Evolutionary conservation across 768 basidiomycete genomes (phyloP), one percentile per base, ranked within the genome.

Genomic region (Pisolithus microcarpus): DNA sequence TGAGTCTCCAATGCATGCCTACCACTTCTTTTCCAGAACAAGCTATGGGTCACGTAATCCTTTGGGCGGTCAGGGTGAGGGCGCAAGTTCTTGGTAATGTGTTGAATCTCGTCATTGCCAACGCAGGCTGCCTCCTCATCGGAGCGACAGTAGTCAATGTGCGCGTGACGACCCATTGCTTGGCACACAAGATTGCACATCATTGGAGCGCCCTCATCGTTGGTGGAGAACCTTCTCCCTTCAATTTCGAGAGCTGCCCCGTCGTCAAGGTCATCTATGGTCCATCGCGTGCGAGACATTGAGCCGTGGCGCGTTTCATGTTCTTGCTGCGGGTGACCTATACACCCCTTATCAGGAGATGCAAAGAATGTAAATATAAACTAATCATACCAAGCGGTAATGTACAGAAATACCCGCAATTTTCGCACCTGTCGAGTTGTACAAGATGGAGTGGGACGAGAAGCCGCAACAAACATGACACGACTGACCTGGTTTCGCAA

Each of bases 231-330:
- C 47, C 71, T 75, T 47, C 74, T 72, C 0, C 80, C 79, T 43
- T 73, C 72, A 8, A 82, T 61, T 52, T 81, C 81, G 5, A 82
- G 51, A 18, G 65, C 64, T 24, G 54, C 61, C 1, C 71, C 71
- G 24, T 71, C 77, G n/a, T 79, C 76, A 1, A 72, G 69, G 3
- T 72, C 75, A 43, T 82, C 77, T 9, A 83, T 57, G 0, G 75
- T 62, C 82, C 82, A 84, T 19, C 68, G 68, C 1, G 75, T 76
- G 45, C 66, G 70, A 2, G 78, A 74, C 80, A 82, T 82, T 8
- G 77, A 80, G 11, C 81, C 82, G 50, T 84, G 81, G 21, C 71
- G 65, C 0, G 81, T 84, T 49, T 79, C 77, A 42, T 84, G 82
- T 43, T 80, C 77, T 50, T 74, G 69, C 51, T 82, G 75, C 0